These are phyloP conservation scores for Saccharomycopsis oosterbeekiorum DNA, from an alignment of 805 yeast species.

Conservation along the genomic window DNA sequence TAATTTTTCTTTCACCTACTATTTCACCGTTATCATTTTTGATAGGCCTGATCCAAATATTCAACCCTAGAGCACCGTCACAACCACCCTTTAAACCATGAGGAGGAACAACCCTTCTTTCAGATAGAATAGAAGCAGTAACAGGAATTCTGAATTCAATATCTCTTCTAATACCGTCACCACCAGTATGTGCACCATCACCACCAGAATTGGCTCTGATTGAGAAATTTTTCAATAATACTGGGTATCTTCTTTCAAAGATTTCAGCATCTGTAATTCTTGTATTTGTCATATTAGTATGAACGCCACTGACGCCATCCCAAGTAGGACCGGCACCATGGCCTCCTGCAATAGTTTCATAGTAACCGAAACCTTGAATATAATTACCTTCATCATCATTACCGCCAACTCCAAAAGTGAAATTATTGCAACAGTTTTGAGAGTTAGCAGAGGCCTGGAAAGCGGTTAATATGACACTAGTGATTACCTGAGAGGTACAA, in stretches of 20 bases:
- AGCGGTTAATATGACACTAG: conserved; percentile 81
- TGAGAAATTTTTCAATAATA: conserved; percentile 59
- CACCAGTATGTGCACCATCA: conserved; percentile 60
- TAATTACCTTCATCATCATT: conserved; percentile 37
- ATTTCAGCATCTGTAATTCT: conserved; percentile 87
- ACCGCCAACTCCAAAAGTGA: conserved; percentile 78
- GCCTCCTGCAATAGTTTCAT: conserved; percentile 94
- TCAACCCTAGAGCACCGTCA: conserved; percentile 64
- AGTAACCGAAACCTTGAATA: conserved; percentile 72
- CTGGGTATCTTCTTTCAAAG: conserved; percentile 83
- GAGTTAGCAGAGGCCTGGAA: conserved; percentile 89
- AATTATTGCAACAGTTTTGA: conserved; percentile 91
- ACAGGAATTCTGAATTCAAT: conserved; percentile 67
- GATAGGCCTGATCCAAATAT: conserved; percentile 36
- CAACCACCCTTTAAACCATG: conserved; percentile 80
- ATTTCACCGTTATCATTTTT: conserved; percentile 25
- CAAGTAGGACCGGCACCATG: conserved; percentile 86
- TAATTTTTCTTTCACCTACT: conserved; percentile 30
- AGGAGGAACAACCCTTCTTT: conserved; percentile 77
- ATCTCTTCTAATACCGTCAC: conserved; percentile 80
- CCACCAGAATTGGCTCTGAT: conserved; percentile 77
- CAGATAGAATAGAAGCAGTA: conserved; percentile 73
- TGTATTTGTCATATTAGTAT: conserved; percentile 90
- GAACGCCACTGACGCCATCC: conserved; percentile 85
- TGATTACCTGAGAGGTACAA: conserved; percentile 86